phyloP scores from a whole-genome alignment of 768 basidiomycete genomes.

The Pleurotus platypus region DNA sequence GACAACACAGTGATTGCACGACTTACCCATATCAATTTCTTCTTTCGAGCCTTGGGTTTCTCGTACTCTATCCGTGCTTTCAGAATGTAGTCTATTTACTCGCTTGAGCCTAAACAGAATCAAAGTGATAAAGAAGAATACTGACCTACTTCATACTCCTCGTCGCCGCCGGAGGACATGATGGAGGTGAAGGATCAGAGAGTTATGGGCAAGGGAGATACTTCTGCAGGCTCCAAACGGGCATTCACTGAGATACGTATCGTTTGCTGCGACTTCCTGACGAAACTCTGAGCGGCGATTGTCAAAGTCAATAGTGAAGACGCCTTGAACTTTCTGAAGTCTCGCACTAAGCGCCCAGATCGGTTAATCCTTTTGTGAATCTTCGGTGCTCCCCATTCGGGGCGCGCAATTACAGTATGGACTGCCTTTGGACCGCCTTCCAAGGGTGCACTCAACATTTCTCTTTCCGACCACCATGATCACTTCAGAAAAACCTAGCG shows the following conservation, averaged over 20 bases:
- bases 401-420: neutral
- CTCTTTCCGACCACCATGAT: conserved; percentile 5
- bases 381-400: no score
- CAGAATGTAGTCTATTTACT: conserved; percentile 44
- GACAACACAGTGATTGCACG: conserved; percentile 6
- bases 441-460: neutral
- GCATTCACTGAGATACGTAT: no score
- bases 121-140: conserved; percentile 7
- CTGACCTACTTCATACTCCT: conserved; percentile 71
- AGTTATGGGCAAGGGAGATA: no score
- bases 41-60: conserved; percentile 30
- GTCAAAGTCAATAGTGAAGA: no score
- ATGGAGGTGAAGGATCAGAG: neutral
- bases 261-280: no score
- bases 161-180: conserved; percentile 34
- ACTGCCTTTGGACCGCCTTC: conserved; percentile 1
- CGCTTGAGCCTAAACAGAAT: conserved; percentile 4
- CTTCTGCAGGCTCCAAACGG: no score
- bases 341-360: neutral
- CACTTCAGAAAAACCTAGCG: neutral
- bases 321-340: no score
- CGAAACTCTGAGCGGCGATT: no score
- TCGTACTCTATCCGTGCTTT: conserved; percentile 40
- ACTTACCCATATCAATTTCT: conserved; percentile 50
- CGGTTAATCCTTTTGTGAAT: neutral